Percentiles rank a stretch among this genome's conserved stretches.
phyloP scores from a whole-genome alignment of 2,329 filamentous ascomycete genomes.

The Cordyceps javanica region DNA sequence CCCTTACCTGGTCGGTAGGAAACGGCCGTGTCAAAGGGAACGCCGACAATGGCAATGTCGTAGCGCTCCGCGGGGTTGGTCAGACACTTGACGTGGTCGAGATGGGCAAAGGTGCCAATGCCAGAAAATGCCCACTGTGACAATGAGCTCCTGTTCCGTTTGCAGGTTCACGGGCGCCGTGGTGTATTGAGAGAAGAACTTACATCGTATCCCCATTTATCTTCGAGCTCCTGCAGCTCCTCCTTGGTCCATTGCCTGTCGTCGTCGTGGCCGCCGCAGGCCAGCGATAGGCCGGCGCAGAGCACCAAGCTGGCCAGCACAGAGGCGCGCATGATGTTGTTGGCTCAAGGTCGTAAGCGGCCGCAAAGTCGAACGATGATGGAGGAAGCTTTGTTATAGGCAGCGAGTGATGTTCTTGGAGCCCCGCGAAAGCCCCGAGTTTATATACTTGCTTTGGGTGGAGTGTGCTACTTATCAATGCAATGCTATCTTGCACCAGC shows the following conservation, averaged over 20 bases:
- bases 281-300: slow-evolving; percentile 21
- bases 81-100: slow-evolving; percentile 63
- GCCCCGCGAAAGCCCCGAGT: not conserved
- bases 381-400: not conserved
- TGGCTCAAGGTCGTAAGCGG: not conserved
- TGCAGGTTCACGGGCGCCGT: not conserved
- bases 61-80: slow-evolving; percentile 57
- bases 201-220: slow-evolving; percentile 54
- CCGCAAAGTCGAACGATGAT: not conserved
- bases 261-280: slow-evolving; percentile 24
- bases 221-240: slow-evolving; percentile 45
- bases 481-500: not conserved
- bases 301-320: slow-evolving; percentile 22
- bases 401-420: not conserved
- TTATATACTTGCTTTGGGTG: not conserved
- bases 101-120: slow-evolving; percentile 69
- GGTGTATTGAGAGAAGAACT: slow-evolving; percentile 17
- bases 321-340: not conserved
- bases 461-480: not conserved
- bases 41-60: slow-evolving; percentile 67
- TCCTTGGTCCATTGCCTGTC: slow-evolving; percentile 43
- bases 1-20: slow-evolving; percentile 59
- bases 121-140: slow-evolving; percentile 53
- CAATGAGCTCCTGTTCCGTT: not conserved
- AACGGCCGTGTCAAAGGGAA: slow-evolving; percentile 68